Evolutionary conservation across 805 yeast genomes (phyloP).

Genomic region (Saccharomyces kudriavzevii): DNA sequence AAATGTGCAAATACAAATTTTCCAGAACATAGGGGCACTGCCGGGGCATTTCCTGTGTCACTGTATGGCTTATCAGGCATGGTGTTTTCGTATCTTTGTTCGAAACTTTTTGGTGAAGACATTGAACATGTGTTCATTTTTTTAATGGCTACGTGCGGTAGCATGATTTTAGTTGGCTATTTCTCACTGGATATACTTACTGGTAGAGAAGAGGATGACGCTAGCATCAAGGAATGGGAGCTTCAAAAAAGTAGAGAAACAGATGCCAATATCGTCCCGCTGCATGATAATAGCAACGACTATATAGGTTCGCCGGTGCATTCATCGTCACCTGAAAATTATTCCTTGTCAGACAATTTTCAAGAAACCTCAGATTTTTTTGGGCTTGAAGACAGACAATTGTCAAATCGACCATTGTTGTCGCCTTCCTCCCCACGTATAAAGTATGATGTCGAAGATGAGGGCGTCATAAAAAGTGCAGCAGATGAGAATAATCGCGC

Average conservation of each 20-base stretch:
- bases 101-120: slow-evolving; percentile 42
- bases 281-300: background rate
- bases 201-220: background rate
- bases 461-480: background rate
- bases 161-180: slow-evolving; percentile 28
- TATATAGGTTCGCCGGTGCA: background rate
- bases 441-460: background rate
- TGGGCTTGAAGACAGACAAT: background rate
- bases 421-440: background rate
- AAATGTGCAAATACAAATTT: slow-evolving; percentile 47
- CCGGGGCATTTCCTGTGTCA: slow-evolving; percentile 61
- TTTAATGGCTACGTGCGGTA: slow-evolving; percentile 43
- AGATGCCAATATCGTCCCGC: background rate
- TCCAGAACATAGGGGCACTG: slow-evolving; percentile 62
- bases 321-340: background rate
- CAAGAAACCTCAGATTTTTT: background rate
- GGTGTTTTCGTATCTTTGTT: slow-evolving; percentile 50
- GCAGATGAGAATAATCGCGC: background rate
- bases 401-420: background rate
- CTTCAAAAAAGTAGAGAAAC: background rate
- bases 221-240: background rate
- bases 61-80: slow-evolving; percentile 67
- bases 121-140: slow-evolving; percentile 50
- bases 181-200: slow-evolving; percentile 21
- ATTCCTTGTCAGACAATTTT: background rate